Evolutionary conservation across 768 basidiomycete species (phyloP).

Genomic region (Paxillus ammoniavirescens): DNA sequence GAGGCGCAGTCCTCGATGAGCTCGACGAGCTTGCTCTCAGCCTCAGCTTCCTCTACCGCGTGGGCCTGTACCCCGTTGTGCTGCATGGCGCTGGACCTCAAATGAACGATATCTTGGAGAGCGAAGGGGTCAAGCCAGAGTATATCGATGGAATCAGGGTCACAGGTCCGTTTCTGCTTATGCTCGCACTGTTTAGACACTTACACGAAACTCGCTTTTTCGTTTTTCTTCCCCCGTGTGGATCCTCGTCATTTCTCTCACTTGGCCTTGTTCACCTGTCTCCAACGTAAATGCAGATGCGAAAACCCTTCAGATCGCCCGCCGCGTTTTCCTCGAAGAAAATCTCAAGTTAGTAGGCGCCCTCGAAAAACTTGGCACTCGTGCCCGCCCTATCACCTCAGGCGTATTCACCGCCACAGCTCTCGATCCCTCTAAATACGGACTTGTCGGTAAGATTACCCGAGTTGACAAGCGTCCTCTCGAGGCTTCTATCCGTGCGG

Average conservation of each 20-base stretch:
- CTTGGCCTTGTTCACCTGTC: too few species aligned
- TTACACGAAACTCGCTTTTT: neutral
- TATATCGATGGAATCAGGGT: slow-evolving; percentile 98
- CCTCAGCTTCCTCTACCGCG: slow-evolving; percentile 93
- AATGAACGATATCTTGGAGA: slow-evolving; percentile 89
- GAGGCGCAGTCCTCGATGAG: slow-evolving; percentile 91
- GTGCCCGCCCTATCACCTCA: slow-evolving; percentile 95
- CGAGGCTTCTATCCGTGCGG: slow-evolving; percentile 94
- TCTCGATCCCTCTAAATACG: slow-evolving; percentile 93
- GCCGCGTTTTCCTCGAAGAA: slow-evolving; percentile 95
- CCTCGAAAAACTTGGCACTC: slow-evolving; percentile 91
- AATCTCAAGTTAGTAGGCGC: slow-evolving; percentile 93
- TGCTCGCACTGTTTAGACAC: neutral
- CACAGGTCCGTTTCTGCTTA: slow-evolving; percentile 59
- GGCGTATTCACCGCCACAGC: slow-evolving; percentile 98
- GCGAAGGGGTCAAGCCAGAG: slow-evolving; percentile 91
- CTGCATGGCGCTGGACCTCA: slow-evolving; percentile 97
- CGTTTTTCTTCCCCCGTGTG: too few species aligned
- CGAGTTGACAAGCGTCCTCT: slow-evolving; percentile 94
- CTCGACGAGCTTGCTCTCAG: slow-evolving; percentile 93
- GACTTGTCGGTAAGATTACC: slow-evolving; percentile 93
- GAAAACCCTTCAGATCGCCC: slow-evolving; percentile 91
- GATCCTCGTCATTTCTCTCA: too few species aligned
- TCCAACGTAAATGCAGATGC: slow-evolving; percentile 54
- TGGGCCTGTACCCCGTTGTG: slow-evolving; percentile 97